These are phyloP conservation scores for Sphenostylis stenocarpa DNA, from an alignment of 306 rosid species.

Conservation along the genomic window DNA sequence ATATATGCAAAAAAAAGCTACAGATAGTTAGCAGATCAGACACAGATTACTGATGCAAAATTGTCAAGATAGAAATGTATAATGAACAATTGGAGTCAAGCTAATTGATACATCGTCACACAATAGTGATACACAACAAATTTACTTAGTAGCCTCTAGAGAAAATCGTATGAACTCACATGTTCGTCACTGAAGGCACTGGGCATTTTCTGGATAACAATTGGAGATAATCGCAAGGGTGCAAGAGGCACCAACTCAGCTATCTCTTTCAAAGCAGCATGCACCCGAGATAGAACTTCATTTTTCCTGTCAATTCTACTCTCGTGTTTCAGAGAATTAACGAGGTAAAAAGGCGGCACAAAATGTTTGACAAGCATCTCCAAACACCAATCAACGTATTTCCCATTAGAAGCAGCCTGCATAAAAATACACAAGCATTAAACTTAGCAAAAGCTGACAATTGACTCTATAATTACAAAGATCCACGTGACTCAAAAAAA, in stretches of 20 bases:
- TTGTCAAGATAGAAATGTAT: neutral
- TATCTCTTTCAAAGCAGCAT: conserved; percentile 65
- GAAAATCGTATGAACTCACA: conserved; percentile 51
- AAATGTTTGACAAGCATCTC: conserved; percentile 69
- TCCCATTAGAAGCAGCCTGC: conserved; percentile 76
- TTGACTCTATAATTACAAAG: neutral
- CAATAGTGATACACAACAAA: neutral
- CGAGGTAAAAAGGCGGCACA: conserved; percentile 44
- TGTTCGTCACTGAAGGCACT: conserved; percentile 32
- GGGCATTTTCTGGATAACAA: conserved; percentile 59
- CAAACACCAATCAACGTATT: conserved; percentile 56
- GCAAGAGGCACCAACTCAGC: conserved; percentile 81
- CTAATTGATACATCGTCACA: neutral
- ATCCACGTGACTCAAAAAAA: neutral
- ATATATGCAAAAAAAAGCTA: neutral
- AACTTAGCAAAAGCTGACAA: neutral
- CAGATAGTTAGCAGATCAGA: neutral
- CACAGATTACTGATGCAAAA: neutral
- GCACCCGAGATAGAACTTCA: conserved; percentile 82
- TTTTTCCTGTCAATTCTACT: conserved; percentile 53
- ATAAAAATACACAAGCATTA: neutral
- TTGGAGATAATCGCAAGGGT: conserved; percentile 38
- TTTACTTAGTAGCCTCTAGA: neutral
- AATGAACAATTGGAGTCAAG: neutral
- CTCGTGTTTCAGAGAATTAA: conserved; percentile 33